Base-by-base conservation (phyloP, 225 moss, liverwort and hornwort genomes). In the Sphagnum tenellum region DNA sequence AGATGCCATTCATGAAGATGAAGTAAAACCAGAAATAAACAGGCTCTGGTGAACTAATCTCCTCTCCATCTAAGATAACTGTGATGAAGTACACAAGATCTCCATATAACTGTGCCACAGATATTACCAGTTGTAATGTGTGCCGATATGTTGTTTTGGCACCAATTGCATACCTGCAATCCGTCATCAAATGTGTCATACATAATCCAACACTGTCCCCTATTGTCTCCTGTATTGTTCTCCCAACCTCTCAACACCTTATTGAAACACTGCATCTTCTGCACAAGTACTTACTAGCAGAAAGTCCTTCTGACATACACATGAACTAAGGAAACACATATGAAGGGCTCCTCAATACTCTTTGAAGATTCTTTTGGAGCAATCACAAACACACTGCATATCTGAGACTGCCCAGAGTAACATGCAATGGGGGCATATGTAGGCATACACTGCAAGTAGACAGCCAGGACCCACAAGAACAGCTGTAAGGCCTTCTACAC, bases 21-120 rank as follows among this genome's bases (percentile, higher is more conserved):
- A 69, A 90, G 65, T 96, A 96, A 59, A 88, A 89, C 96, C 96
- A 96, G 72, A 73, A 96, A 68, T 96, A 90, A 2, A 92, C 50
- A 0, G 66, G 68, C 0, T 77, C 78, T 5, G 89, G 82, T 58
- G 62, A 53, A 53, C 86, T 75, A 48, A 88, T 61, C 53, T 88
- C 81, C 47, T 73, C 59, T 55, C 78, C 80, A 12, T 12, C 3
- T 47, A 88, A 75, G 45, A 73, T 5, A 49, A 79, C 82, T 0
- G 89, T 96, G 12, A 59, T 56, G 47, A 75, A 87, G 74, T 96
- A 96, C 47, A 96, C 60, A 5, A 81, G 47, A 78, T 87, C 88
- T 55, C 92, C 96, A 71, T 96, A 96, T 2, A 96, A 60, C 66
- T 96, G 96, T 29, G 81, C 90, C 51, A 62, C 67, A 8, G 92